Percentiles rank a stretch among this genome's conserved stretches.
phyloP scores from a whole-genome alignment of 495 filamentous ascomycete species.

The Massariosphaeria phaeospora region DNA sequence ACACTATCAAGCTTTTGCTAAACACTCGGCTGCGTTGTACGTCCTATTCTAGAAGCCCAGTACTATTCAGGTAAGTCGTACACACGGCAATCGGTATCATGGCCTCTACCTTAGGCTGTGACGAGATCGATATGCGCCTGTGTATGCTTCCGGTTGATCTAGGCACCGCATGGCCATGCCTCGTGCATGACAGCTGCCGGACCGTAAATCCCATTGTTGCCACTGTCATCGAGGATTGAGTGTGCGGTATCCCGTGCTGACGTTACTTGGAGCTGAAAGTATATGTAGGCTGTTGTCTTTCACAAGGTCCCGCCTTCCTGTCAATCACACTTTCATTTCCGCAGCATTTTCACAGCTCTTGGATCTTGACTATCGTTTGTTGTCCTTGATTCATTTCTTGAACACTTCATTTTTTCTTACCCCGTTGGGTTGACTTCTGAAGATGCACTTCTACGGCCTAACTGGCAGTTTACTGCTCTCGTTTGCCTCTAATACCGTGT shows the following conservation, averaged over 20 bases:
- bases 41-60: slow-evolving; percentile 1
- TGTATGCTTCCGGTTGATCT: too few relatives aligned
- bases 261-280: neutral
- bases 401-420: neutral
- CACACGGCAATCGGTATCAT: neutral
- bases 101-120: neutral
- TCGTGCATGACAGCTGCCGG: slow-evolving; percentile 14
- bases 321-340: neutral
- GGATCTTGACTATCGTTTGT: neutral
- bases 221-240: too few relatives aligned
- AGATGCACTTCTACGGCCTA: slow-evolving; percentile 19
- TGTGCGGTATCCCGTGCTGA: too few relatives aligned
- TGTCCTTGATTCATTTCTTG: neutral
- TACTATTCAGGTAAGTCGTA: neutral
- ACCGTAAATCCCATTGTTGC: neutral
- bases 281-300: slow-evolving; percentile 1
- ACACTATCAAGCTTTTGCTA: too few relatives aligned
- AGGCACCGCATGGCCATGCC: too few relatives aligned
- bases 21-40: too few relatives aligned
- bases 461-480: slow-evolving; percentile 13
- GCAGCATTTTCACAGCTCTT: too few relatives aligned
- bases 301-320: too few relatives aligned
- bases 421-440: neutral
- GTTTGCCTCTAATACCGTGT: slow-evolving; percentile 22
- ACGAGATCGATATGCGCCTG: too few relatives aligned